Base-by-base conservation (phyloP, 2,329 filamentous ascomycete genomes). In the Verticillium longisporum region DNA sequence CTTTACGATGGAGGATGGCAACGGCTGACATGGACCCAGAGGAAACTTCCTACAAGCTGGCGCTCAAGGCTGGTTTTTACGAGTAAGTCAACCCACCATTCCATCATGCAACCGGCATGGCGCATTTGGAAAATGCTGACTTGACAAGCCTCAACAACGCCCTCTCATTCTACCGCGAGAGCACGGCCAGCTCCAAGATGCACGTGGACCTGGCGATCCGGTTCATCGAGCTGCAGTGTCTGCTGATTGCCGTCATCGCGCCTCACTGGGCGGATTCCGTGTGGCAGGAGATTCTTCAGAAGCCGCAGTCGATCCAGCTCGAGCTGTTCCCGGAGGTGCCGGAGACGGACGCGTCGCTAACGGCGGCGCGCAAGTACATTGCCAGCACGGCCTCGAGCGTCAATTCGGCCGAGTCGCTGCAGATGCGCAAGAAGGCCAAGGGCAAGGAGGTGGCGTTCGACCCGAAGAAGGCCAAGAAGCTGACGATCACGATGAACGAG, bases 181-280 rank as follows among this genome's bases (percentile, higher is more conserved):
- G 87, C 18, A 90, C 88, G 66, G 86, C 90, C 5, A 89, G 89
- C 57, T 85, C 95, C 65, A 88, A 90, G 68, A 94, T 98, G 88
- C 93, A 98, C 78, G 85, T 86, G 67, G 90, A 92, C 66, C 80
- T 96, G 11, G 83, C 94, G 36, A 78, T 85, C 68, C 85, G 88
- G 67, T 99, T 95, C 76, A 87, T 97, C 66, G 89, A 96, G 77
- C 82, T 96, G 21, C 94, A 97, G 75, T 88, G 90, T 55, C 82
- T 96, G 58, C 82, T 97, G 70, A 79, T 98, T 67, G 84, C 89
- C 3, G 90, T 92, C 58, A 88, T 98, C 64, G 88, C 94, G 2
- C 94, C 95, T 62, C 95, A 99, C 77, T 98, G 92, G 89, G 83
- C 91, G 56, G 95, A 99, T 72, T 90, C 96, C 76, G 87, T 99